Conservation (phyloP, 2,329 filamentous ascomycete species). For the Paecilomyces niveus region DNA sequence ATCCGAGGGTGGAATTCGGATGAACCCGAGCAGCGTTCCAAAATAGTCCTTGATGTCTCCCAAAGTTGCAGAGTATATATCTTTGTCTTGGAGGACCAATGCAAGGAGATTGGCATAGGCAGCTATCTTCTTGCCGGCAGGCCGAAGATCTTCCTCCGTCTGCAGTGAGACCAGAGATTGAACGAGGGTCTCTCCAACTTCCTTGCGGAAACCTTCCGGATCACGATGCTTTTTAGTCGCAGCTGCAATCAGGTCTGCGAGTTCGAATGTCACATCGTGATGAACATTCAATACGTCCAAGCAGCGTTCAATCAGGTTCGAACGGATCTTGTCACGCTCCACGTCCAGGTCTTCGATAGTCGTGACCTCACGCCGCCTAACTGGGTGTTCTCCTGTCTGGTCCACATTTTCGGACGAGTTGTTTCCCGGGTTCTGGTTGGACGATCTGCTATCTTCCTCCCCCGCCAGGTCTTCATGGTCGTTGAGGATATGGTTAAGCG, state of each 20-base stretch:
- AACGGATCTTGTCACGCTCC: conserved; percentile 63
- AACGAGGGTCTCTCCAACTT: conserved; percentile 75
- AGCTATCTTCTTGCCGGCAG: conserved; percentile 63
- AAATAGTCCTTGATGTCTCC: conserved; percentile 72
- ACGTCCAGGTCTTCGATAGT: conserved; percentile 75
- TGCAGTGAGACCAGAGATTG: conserved; percentile 69
- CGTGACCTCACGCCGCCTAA: conserved; percentile 24
- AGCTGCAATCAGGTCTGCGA: conserved; percentile 76
- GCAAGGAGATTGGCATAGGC: conserved; percentile 90
- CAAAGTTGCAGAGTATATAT: conserved; percentile 72
- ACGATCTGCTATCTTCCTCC: conserved; percentile 16
- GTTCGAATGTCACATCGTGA: conserved; percentile 79
- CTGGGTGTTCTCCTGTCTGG: conserved; percentile 12
- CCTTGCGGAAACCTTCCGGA: conserved; percentile 53
- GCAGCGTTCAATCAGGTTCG: conserved; percentile 78
- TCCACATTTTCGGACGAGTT: conserved; percentile 14
- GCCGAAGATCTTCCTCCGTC: conserved; percentile 49
- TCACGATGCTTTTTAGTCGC: conserved; percentile 58
- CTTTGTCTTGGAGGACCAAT: conserved; percentile 71
- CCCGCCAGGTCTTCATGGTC: conserved; percentile 19
- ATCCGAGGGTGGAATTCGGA: conserved; percentile 56
- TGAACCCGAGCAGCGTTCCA: conserved; percentile 66
- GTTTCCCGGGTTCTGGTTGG: conserved; percentile 13
- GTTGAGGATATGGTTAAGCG: conserved; percentile 34
- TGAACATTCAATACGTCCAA: conserved; percentile 85